Conservation (phyloP, 1,284 basidiomycete species). For the Ceratobasidium sp. region DNA sequence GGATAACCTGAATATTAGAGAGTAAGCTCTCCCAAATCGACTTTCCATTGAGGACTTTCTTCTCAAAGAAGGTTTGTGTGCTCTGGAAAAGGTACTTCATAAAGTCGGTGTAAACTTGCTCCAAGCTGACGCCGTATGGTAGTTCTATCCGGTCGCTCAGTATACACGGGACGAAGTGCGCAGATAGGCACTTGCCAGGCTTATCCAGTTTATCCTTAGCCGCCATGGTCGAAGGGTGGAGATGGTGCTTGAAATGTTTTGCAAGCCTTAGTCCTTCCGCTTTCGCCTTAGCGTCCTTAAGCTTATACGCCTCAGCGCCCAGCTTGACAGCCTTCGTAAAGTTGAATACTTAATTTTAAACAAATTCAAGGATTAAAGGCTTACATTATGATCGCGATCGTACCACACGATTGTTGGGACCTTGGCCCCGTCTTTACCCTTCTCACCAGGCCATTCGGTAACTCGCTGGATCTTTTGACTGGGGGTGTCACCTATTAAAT, state of each 20-base stretch:
- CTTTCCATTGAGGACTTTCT: not conserved
- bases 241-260: not conserved
- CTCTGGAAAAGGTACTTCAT: slow-evolving; percentile 17
- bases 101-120: slow-evolving; percentile 26
- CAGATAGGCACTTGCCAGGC: not conserved
- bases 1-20: not conserved
- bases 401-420: slow-evolving; percentile 2
- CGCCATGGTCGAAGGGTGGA: not conserved
- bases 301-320: too few relatives aligned
- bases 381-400: not conserved
- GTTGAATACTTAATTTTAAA: too few relatives aligned
- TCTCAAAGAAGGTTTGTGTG: slow-evolving; percentile 14
- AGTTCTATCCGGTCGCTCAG: not conserved
- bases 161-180: not conserved
- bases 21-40: slow-evolving; percentile 1
- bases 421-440: slow-evolving; percentile 1
- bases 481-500: not conserved
- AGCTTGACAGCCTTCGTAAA: too few relatives aligned
- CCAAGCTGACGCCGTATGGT: slow-evolving; percentile 4
- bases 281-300: too few relatives aligned
- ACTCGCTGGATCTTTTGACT: slow-evolving; percentile 1
- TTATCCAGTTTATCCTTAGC: not conserved
- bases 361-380: too few relatives aligned
- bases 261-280: not conserved
- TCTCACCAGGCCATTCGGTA: slow-evolving; percentile 9